Conservation (phyloP, 176 grass and related monocot species). For the Tillandsia fasciculata region DNA sequence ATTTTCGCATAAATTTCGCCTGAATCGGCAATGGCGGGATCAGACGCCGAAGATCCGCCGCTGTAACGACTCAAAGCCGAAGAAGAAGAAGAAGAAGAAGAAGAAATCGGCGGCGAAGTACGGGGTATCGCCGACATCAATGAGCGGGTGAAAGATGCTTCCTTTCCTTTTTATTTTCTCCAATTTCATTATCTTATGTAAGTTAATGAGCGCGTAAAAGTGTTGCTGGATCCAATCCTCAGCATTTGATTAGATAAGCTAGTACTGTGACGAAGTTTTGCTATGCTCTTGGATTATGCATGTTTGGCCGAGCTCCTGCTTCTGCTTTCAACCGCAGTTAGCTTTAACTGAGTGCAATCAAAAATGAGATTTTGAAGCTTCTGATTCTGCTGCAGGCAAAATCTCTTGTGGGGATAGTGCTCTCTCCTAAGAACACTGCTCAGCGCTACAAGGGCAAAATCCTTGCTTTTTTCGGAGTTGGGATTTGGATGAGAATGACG, state of each 20-base stretch:
- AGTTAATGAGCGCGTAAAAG: neutral
- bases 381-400: no score
- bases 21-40: neutral
- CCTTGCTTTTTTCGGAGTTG: constrained; percentile 24
- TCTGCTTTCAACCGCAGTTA: no score
- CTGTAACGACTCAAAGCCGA: no score
- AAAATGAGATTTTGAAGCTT: no score
- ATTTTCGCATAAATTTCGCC: neutral
- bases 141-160: neutral
- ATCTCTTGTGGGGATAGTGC: neutral
- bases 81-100: no score
- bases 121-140: neutral
- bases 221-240: neutral
- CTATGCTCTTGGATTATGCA: no score
- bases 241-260: no score
- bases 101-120: neutral
- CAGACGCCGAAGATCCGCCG: no score
- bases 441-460: constrained; percentile 21
- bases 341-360: no score
- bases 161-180: neutral
- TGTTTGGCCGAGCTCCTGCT: no score
- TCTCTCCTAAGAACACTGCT: constrained; percentile 10
- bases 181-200: no score
- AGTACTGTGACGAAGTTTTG: no score
- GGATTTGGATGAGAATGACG: constrained; percentile 22